Conservation (phyloP, 495 filamentous ascomycete species). For the Pyrenopolyporus hunteri region DNA sequence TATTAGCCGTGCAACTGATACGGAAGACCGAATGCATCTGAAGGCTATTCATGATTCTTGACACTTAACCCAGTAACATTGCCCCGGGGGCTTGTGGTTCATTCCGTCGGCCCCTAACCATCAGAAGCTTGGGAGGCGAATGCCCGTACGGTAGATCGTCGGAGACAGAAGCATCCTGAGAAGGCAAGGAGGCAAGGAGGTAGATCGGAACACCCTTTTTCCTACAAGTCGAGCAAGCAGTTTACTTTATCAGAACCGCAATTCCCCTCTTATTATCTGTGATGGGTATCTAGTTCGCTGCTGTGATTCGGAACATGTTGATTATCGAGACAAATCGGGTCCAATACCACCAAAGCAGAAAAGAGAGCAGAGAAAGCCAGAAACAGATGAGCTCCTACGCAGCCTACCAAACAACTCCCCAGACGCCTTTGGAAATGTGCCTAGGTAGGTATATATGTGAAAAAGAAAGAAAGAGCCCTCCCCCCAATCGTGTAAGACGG, state of each 20-base stretch:
- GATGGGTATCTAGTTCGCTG: neutral
- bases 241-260: neutral
- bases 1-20: neutral
- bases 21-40: neutral
- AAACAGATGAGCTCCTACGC: neutral
- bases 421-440: constrained; percentile 13
- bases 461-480: neutral
- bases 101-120: neutral
- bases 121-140: neutral
- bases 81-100: neutral
- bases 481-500: too few species aligned
- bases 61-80: neutral
- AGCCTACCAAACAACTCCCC: constrained; percentile 22
- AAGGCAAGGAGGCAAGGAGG: neutral
- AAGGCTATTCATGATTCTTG: neutral
- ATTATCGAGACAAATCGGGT: too few species aligned
- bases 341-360: too few species aligned
- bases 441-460: too few species aligned
- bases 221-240: neutral
- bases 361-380: too few species aligned
- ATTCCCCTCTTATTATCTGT: neutral
- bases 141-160: neutral
- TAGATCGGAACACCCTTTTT: neutral
- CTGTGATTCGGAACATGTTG: too few species aligned
- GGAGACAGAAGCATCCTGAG: too few species aligned